Percentiles rank a stretch among this genome's conserved stretches.
These are phyloP conservation scores for Aspergillus piperis DNA, from an alignment of 2,329 filamentous ascomycete genomes.

Conservation along the genomic window DNA sequence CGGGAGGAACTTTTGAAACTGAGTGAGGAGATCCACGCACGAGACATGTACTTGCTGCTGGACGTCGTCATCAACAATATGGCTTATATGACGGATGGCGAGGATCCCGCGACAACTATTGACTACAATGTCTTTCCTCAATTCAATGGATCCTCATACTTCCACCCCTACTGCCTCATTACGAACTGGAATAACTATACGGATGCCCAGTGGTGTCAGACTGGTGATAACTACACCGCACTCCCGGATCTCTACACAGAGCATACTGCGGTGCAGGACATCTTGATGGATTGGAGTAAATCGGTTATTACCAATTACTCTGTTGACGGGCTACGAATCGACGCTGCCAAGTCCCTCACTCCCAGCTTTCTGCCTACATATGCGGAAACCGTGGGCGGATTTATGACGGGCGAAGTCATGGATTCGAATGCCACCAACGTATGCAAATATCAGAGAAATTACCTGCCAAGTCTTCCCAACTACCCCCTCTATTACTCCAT, in stretches of 20 bases:
- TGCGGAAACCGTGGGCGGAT: slow-evolving; percentile 40
- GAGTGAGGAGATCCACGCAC: slow-evolving; percentile 46
- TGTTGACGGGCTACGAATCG: slow-evolving; percentile 54
- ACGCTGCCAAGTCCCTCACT: slow-evolving; percentile 52
- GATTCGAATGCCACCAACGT: slow-evolving; percentile 40
- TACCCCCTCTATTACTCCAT: slow-evolving; percentile 46
- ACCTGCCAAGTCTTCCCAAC: slow-evolving; percentile 50
- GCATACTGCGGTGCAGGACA: slow-evolving; percentile 40
- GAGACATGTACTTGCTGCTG: slow-evolving; percentile 55
- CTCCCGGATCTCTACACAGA: slow-evolving; percentile 53
- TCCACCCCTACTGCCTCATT: slow-evolving; percentile 32
- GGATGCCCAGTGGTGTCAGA: slow-evolving; percentile 51
- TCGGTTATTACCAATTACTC: slow-evolving; percentile 48
- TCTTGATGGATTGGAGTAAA: slow-evolving; percentile 45
- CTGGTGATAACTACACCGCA: slow-evolving; percentile 50
- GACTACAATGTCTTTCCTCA: slow-evolving; percentile 31
- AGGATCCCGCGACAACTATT: slow-evolving; percentile 25
- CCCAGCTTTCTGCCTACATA: slow-evolving; percentile 45
- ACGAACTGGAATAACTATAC: slow-evolving; percentile 38
- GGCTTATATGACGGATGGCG: slow-evolving; percentile 35
- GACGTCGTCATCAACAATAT: slow-evolving; percentile 56
- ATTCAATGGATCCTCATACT: slow-evolving; percentile 30
- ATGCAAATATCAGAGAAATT: slow-evolving; percentile 42
- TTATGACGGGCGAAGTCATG: slow-evolving; percentile 51
- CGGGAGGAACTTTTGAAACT: slow-evolving; percentile 50